Percentiles rank a stretch among this genome's conserved stretches.
These are phyloP conservation scores for Lentinula aciculospora DNA, from an alignment of 768 basidiomycete species.

Conservation along the genomic window DNA sequence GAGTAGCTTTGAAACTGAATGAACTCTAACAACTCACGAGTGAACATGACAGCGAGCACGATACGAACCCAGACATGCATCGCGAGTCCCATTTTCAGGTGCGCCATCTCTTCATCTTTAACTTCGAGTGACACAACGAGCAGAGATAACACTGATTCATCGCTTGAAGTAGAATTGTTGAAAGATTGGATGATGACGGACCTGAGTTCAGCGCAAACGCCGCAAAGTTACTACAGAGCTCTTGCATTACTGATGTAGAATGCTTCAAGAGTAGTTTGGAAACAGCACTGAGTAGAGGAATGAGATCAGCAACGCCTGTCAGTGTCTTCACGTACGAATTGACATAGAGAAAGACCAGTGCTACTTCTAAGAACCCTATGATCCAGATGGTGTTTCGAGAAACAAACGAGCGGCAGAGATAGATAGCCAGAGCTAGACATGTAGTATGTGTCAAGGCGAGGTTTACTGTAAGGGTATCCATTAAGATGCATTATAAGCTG, in stretches of 20 bases:
- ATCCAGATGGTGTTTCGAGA: conserved; percentile 2
- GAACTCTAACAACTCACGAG: background rate
- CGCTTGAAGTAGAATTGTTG: background rate
- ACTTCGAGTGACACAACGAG: background rate
- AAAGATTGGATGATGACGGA: background rate
- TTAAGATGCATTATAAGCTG: background rate
- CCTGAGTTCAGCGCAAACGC: background rate
- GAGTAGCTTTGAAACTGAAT: background rate
- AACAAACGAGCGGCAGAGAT: background rate
- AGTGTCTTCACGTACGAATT: background rate
- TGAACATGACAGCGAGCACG: background rate
- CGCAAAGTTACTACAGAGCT: background rate
- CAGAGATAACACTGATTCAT: background rate
- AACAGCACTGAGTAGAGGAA: background rate
- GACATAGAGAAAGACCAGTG: background rate
- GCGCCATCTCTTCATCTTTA: background rate
- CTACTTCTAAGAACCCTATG: background rate
- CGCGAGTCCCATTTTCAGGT: background rate
- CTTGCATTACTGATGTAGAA: background rate
- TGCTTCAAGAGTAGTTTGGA: background rate
- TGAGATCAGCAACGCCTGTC: background rate
- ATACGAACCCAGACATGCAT: background rate
- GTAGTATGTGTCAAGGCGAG: background rate
- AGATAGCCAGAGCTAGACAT: background rate
- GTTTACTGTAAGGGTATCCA: background rate